Evolutionary conservation across 2,329 filamentous ascomycete genomes (phyloP), one percentile per base, ranked within the genome.

Genomic region (Cladosporium sp.): DNA sequence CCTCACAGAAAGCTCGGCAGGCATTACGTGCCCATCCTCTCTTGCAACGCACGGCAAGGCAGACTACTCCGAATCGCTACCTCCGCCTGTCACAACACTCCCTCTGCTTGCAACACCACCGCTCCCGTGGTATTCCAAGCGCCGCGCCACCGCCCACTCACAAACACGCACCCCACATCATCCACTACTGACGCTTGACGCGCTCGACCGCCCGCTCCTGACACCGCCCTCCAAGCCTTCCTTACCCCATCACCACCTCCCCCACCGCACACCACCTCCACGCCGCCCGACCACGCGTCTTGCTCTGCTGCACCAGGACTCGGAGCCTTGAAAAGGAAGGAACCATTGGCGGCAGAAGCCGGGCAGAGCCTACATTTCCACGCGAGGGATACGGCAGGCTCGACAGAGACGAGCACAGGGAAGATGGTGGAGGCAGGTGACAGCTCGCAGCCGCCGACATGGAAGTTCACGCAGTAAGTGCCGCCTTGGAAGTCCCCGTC

Each of bases 401-500:
- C 60, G 60, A 62, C 60, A 55, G 46, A 49, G 18, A 65, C 56
- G 56, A 55, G 50, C 56, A 55, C 28, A 40, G 56, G 69, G 75
- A 94, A 90, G 84, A 97, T 98, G 93, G 93, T 95, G 85, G 93
- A 97, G 88, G 91, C 90, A 84, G 93, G 96, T 84, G 86, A 91
- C 70, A 70, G 74, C 68, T 69, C 71, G 83, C 92, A 88, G 86
- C 90, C 92, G 83, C 93, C 93, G 79, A 98, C 93, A 83, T 98
- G 94, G 94, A 98, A 98, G 86, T 98, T 98, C 84, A 98, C 94
- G 81, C 94, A 98, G 93, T 96, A 91, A 81, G 92, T 78, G 33
- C 61, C 65, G 63, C 44, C 67, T 40, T 56, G 55, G 35, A 50
- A 53, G 12, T 28, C 60, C 33, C 23, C 31, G 21, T 50, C 59